Evolutionary conservation across 1,284 basidiomycete genomes (phyloP).

Genomic region (Naganishia sp.): DNA sequence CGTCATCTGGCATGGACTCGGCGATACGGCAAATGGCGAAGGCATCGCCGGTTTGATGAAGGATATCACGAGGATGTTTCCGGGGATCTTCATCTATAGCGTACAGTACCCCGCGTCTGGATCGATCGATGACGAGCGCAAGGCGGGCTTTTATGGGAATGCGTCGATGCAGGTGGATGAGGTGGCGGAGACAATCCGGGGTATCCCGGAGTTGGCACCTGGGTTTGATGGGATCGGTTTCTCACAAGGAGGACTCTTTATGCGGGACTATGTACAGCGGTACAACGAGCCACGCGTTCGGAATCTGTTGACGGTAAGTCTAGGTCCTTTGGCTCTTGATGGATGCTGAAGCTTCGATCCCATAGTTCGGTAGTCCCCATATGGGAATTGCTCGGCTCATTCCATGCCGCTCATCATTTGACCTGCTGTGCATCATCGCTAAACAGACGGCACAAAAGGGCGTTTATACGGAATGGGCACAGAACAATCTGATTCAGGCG

Average conservation of each 20-base stretch:
- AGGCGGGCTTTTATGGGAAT: constrained; percentile 65
- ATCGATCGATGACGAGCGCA: constrained; percentile 65
- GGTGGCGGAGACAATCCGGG: constrained; percentile 61
- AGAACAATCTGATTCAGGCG: constrained; percentile 76
- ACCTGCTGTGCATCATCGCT: constrained; percentile 68
- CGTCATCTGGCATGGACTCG: constrained; percentile 95
- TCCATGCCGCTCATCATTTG: constrained; percentile 52
- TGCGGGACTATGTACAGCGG: constrained; percentile 83
- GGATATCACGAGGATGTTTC: constrained; percentile 69
- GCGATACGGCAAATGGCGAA: constrained; percentile 56
- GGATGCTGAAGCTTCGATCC: constrained; percentile 10
- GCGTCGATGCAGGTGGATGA: constrained; percentile 41
- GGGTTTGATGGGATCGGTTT: constrained; percentile 82
- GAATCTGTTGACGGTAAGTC: constrained; percentile 76
- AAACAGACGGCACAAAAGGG: constrained; percentile 69
- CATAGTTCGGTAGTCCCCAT: constrained; percentile 56
- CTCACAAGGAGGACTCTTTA: constrained; percentile 91
- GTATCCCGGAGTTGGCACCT: constrained; percentile 66
- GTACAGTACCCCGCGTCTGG: constrained; percentile 69
- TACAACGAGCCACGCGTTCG: constrained; percentile 74
- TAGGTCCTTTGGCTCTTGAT: constrained; percentile 36
- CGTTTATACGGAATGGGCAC: constrained; percentile 80
- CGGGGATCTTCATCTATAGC: constrained; percentile 82
- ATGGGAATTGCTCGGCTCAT: constrained; percentile 52
- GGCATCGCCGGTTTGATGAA: constrained; percentile 60